Percentiles rank a stretch among this genome's conserved stretches.
Evolutionary conservation across 208 protist species (phyloP).

Genomic region (Jaenimonas drosophilae): DNA sequence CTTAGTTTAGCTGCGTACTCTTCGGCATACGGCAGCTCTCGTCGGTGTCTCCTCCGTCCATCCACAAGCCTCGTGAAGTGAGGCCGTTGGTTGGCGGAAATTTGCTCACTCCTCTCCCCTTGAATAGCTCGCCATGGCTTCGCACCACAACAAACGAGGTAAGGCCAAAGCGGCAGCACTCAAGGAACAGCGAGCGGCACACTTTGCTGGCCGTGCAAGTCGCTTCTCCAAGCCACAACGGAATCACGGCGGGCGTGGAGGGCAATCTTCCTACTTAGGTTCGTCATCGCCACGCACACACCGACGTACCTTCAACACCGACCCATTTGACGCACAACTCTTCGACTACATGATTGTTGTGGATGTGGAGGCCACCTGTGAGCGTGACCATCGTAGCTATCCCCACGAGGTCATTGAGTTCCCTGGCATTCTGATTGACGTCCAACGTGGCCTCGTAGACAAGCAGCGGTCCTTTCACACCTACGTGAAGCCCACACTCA

Average conservation of each 20-base stretch:
- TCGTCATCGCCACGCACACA: conserved; percentile 12
- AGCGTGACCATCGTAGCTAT: conserved; percentile 42
- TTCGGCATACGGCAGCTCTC: too few species aligned
- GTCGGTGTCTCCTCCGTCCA: not conserved
- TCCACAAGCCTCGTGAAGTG: not conserved
- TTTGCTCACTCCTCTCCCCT: too few species aligned
- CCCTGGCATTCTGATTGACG: conserved; percentile 84
- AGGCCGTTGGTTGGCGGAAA: too few species aligned
- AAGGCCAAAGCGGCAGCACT: conserved; percentile 46
- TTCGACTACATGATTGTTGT: conserved; percentile 91
- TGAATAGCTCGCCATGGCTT: conserved; percentile 14
- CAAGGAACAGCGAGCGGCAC: too few species aligned
- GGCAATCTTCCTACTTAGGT: too few species aligned
- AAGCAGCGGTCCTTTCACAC: conserved; percentile 72
- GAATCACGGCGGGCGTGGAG: too few species aligned
- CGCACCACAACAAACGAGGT: conserved; percentile 62
- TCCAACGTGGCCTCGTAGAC: conserved; percentile 53
- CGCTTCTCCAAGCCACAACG: too few species aligned
- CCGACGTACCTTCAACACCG: conserved; percentile 42
- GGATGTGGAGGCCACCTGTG: conserved; percentile 89
- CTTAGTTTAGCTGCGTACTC: too few species aligned
- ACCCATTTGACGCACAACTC: conserved; percentile 72
- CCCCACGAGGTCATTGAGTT: conserved; percentile 95
- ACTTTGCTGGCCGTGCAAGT: too few species aligned
- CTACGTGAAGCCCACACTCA: conserved; percentile 83